phyloP scores from a whole-genome alignment of 805 yeast species.

The Saccharomyces cerevisiae region DNA sequence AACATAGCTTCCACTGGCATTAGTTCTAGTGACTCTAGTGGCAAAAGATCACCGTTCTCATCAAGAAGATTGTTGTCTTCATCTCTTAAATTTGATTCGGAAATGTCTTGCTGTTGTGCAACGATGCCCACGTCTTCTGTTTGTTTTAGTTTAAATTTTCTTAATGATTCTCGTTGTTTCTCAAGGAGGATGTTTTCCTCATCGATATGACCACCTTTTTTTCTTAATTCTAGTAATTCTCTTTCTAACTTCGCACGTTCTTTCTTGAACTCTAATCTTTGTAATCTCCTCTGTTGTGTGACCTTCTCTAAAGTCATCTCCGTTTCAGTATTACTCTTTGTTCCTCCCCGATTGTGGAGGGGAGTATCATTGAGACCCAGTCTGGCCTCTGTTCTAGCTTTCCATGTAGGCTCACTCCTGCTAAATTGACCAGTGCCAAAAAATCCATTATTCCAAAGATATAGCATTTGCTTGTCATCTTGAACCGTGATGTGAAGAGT shows the following conservation, averaged over 20 bases:
- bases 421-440: conserved; percentile 89
- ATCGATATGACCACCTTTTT: conserved; percentile 27
- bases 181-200: conserved; percentile 26
- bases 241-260: conserved; percentile 56
- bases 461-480: conserved; percentile 39
- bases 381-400: conserved; percentile 50
- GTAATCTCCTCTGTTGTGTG: conserved; percentile 61
- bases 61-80: conserved; percentile 33
- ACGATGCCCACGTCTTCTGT: background rate
- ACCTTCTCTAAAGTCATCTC: conserved; percentile 58
- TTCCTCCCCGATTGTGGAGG: conserved; percentile 14
- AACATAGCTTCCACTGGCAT: conserved; percentile 73
- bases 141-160: conserved; percentile 28
- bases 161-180: conserved; percentile 27
- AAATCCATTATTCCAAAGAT: conserved; percentile 78
- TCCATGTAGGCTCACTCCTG: conserved; percentile 91
- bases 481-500: conserved; percentile 30
- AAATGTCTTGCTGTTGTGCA: background rate
- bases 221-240: conserved; percentile 35
- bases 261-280: conserved; percentile 62
- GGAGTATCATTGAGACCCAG: conserved; percentile 33
- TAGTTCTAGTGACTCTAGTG: conserved; percentile 45
- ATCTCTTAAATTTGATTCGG: conserved; percentile 18
- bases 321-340: conserved; percentile 12
- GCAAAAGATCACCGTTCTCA: conserved; percentile 21